Evolutionary conservation across 2,329 filamentous ascomycete genomes (phyloP), one percentile per base, ranked within the genome.

Genomic region (Pseudopithomyces chartarum): DNA sequence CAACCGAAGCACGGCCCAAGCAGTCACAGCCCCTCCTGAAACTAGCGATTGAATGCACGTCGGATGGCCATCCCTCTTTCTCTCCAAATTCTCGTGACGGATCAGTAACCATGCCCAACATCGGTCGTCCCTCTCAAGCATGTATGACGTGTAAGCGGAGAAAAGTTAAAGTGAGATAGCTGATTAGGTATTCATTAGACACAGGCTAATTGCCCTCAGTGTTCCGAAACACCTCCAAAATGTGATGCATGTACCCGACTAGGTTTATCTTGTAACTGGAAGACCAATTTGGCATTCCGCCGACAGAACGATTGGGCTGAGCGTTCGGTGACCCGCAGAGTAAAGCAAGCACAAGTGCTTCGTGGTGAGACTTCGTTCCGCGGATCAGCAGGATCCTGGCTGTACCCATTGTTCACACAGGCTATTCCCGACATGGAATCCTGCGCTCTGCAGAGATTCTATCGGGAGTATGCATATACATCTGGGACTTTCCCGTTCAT

Each of bases 401-500:
- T 12, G 29, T 13, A 23, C 13, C 51, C 51, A 32, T 13, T 54
- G 2, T 15, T 23, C 42, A 47, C 38, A 15, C 34, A 50, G 36
- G 2, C 32, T n/a, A 36, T 36, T 2, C 4, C 15, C 8, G 39
- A 45, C 19, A 23, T 45, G 38, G 26, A 44, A 26, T 23, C 12
- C 1, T 33, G 20, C 17, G 49, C 49, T 6, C 19, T 52, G 12
- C 17, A 52, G 17, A 26, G 29, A 8, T 52, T 52, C 13, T 52
- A 52, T 19, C 19, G 26, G 17, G 49, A 52, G 39, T 52, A 26
- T 40, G 42, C 52, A 6, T 59, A 49, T 19, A 53, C 56, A 2
- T 36, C 48, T 6, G 53, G 38, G 1, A 59, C 47, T 2, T 56
- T 42, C 38, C 52, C 53, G 5, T 59, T 59, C 36, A 32, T 59